phyloP scores from a whole-genome alignment of 106 monocot species.

The Allium fistulosum region DNA sequence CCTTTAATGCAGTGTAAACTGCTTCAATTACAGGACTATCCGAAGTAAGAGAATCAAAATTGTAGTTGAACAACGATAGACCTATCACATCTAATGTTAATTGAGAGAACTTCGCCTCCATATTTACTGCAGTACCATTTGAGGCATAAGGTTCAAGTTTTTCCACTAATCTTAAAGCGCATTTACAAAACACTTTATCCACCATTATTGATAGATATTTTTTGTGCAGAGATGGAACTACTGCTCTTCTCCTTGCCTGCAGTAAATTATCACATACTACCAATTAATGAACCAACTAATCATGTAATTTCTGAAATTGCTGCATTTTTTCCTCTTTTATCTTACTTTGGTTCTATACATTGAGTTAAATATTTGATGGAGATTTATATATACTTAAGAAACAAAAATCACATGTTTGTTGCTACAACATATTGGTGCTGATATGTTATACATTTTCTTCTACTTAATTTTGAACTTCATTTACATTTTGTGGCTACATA shows the following conservation, averaged over 20 bases:
- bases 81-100: slow-evolving; percentile 93
- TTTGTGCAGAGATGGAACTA: slow-evolving; percentile 84
- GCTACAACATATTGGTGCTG: too few relatives aligned
- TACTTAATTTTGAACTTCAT: too few relatives aligned
- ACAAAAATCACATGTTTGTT: too few relatives aligned
- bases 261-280: neutral
- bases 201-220: slow-evolving; percentile 86
- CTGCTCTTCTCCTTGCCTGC: slow-evolving; percentile 75
- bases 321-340: too few relatives aligned
- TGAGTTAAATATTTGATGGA: too few relatives aligned
- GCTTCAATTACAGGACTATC: slow-evolving; percentile 97
- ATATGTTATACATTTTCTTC: too few relatives aligned
- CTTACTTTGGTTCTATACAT: too few relatives aligned
- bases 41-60: slow-evolving; percentile 84
- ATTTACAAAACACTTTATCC: slow-evolving; percentile 78
- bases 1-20: slow-evolving; percentile 93
- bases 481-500: too few relatives aligned
- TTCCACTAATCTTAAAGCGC: slow-evolving; percentile 78
- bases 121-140: slow-evolving; percentile 72
- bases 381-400: too few relatives aligned
- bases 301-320: too few relatives aligned
- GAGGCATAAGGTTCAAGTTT: slow-evolving; percentile 51
- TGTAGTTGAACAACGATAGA: slow-evolving; percentile 88
- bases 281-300: too few relatives aligned
- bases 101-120: slow-evolving; percentile 92